Percentiles rank a stretch among this genome's conserved stretches.
Conservation (phyloP, 345 rosid genomes). For the Viola odorata region DNA sequence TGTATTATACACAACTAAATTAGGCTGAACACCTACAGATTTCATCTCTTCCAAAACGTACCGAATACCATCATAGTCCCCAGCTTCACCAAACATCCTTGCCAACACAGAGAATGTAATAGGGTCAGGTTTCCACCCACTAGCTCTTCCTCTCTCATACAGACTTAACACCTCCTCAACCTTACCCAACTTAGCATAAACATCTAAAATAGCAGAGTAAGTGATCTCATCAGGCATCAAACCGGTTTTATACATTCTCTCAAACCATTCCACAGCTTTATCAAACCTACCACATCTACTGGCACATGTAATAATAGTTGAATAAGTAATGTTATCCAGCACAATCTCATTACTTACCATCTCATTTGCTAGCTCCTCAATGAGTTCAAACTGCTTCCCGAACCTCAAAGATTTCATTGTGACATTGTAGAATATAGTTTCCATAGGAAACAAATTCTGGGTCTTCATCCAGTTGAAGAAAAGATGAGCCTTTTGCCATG, state of each 20-base stretch:
- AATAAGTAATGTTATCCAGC: constrained; percentile 92
- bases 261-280: constrained; percentile 91
- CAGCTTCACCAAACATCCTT: constrained; percentile 87
- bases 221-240: constrained; percentile 96
- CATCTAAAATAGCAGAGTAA: constrained; percentile 75
- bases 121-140: constrained; percentile 85
- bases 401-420: constrained; percentile 79
- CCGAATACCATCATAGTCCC: constrained; percentile 91
- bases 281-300: constrained; percentile 62
- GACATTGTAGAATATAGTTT: constrained; percentile 74
- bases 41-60: constrained; percentile 86
- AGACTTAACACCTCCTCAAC: constrained; percentile 81
- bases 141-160: constrained; percentile 89
- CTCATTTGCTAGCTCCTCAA: constrained; percentile 75
- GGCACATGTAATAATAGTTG: constrained; percentile 87
- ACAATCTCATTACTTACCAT: constrained; percentile 65
- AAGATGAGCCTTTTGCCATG: constrained; percentile 61
- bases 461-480: constrained; percentile 73
- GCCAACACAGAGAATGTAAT: constrained; percentile 74
- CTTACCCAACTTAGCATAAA: constrained; percentile 73
- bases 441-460: constrained; percentile 68
- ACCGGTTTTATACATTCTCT: constrained; percentile 84
- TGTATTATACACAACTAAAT: constrained; percentile 74
- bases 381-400: constrained; percentile 76
- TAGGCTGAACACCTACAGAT: constrained; percentile 68